Conservation (phyloP, 2,329 filamentous ascomycete species). For the Amauroascus verrucosus region DNA sequence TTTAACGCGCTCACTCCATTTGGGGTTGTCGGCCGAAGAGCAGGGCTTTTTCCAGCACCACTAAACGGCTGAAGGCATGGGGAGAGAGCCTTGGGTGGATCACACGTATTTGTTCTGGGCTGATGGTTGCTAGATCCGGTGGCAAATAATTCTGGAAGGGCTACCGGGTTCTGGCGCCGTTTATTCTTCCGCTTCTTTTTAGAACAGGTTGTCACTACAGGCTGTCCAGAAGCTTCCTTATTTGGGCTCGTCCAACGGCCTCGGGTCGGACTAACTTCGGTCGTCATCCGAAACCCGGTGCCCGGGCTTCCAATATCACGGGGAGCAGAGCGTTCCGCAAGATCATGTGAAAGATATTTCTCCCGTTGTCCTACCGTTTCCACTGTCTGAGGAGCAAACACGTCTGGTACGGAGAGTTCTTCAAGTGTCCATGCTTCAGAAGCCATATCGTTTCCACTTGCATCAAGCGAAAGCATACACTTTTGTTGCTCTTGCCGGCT, state of each 20-base stretch:
- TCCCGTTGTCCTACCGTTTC: neutral
- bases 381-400: slow-evolving; percentile 17
- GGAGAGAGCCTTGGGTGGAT: neutral
- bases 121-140: neutral
- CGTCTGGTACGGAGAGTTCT: slow-evolving; percentile 17
- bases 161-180: slow-evolving; percentile 21
- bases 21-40: slow-evolving; percentile 36
- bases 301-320: neutral
- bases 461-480: slow-evolving; percentile 9
- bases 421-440: slow-evolving; percentile 15
- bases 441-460: slow-evolving; percentile 1
- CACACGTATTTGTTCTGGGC: neutral
- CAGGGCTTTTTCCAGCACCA: neutral
- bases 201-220: slow-evolving; percentile 17
- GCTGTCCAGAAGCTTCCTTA: neutral
- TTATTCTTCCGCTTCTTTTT: slow-evolving; percentile 35
- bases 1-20: slow-evolving; percentile 70
- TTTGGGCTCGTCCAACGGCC: neutral
- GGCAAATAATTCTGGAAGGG: neutral
- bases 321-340: neutral
- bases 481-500: slow-evolving; percentile 9
- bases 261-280: slow-evolving; percentile 13
- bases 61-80: neutral
- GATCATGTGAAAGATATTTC: neutral
- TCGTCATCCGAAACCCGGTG: slow-evolving; percentile 13